Base-by-base conservation (phyloP, 371 early-diverging fungal genomes). In the Lichtheimia corymbifera region DNA sequence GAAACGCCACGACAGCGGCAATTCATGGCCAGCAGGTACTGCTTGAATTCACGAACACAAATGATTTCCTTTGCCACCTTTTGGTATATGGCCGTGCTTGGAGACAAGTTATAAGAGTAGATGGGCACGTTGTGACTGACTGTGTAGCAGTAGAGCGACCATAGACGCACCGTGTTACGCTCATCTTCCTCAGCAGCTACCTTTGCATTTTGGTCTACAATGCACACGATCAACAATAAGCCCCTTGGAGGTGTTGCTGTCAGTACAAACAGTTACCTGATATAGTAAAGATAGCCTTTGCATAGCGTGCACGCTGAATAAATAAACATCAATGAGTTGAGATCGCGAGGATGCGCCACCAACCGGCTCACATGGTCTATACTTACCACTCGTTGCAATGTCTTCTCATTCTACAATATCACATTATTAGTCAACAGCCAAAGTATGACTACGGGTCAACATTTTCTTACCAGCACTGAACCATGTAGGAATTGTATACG, bases 21-120 rank as follows among this genome's bases (percentile, higher is more conserved):
- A 51, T 83, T 88, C 70, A 88, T 84, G 0, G 82, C 90, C 5
- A 92, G 53, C 15, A 91, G 64, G 50, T 88, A 78, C 61, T 92
- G 91, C 65, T 89, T 88, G 58, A 92, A 80, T 55, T 91, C 89
- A 5, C 83, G 78, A 15, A 87, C 80, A 52, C 91, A 92, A 35
- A 91, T 83, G 28, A 84, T 83, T 53, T 85, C 85, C 47, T 82
- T 83, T 5, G 87, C 83, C 42, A 85, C 73, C 54, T 85, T 86
- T 62, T 89, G 90, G 56, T 83, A 88, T 20, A 80, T 65, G 22
- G 85, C 85, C 1, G 89, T 87, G 47, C 85, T 86, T 2, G 90
- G 90, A 6, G 88, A 77, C 17, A 88, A 68, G 50, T 87, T 89
- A 61, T 84, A 87, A 0, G 90, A 82, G 64, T 82, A 92, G 7